phyloP scores from a whole-genome alignment of 495 filamentous ascomycete species.

The Penicillium steckii region DNA sequence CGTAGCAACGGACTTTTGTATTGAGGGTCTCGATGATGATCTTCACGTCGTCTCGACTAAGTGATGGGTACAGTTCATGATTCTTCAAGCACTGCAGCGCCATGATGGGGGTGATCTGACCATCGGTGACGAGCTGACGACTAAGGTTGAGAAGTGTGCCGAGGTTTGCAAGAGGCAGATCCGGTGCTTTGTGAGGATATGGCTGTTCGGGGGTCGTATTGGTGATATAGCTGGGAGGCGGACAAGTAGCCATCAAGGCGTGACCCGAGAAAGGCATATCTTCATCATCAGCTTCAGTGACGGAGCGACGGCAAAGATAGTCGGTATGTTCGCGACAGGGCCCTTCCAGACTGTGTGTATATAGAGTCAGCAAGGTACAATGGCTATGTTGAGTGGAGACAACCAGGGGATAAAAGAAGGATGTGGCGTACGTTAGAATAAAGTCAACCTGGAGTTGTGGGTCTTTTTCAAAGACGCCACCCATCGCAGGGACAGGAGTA shows the following conservation, averaged over 20 bases:
- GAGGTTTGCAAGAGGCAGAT: constrained; percentile 70
- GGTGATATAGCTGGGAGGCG: constrained; percentile 56
- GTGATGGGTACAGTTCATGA: constrained; percentile 62
- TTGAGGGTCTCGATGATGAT: constrained; percentile 69
- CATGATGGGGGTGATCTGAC: constrained; percentile 97
- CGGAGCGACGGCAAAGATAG: constrained; percentile 50
- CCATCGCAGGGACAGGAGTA: constrained; percentile 38
- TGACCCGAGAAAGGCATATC: constrained; percentile 67
- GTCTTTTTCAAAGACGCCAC: constrained; percentile 68
- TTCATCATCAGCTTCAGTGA: constrained; percentile 50
- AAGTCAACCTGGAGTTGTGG: constrained; percentile 89
- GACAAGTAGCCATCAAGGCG: constrained; percentile 86
- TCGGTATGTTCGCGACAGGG: constrained; percentile 95
- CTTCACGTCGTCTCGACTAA: constrained; percentile 70
- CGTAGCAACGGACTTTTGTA: constrained; percentile 87
- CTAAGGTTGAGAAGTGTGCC: constrained; percentile 80
- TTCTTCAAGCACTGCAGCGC: constrained; percentile 79
- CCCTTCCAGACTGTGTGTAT: constrained; percentile 71
- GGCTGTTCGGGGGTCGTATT: constrained; percentile 40
- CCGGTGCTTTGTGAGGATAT: constrained; percentile 43
- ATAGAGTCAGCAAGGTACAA: constrained; percentile 13
- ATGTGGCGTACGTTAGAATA: constrained; percentile 80
- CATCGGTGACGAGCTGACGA: constrained; percentile 77
- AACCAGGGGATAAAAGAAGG: not conserved
- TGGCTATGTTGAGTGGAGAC: not conserved